phyloP scores from a whole-genome alignment of 495 filamentous ascomycete species.

The Penicillium maclennaniae region DNA sequence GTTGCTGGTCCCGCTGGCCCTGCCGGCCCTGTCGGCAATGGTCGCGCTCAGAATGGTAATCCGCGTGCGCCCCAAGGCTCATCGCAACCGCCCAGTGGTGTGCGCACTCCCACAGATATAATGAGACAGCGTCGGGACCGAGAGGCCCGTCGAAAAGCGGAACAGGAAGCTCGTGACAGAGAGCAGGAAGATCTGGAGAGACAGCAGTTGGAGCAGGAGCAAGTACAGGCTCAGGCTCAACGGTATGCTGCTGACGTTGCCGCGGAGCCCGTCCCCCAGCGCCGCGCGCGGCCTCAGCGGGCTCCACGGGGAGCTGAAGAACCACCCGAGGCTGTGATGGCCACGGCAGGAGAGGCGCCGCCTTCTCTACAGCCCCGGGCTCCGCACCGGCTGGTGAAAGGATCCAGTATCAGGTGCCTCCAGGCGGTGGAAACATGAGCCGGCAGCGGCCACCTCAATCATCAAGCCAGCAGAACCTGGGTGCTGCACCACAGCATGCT shows the following conservation, averaged over 20 bases:
- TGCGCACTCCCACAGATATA: conserved; percentile 63
- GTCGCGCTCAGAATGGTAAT: conserved; percentile 48
- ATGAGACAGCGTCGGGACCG: conserved; percentile 68
- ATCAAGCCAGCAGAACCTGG: conserved; percentile 30
- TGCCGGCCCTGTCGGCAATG: conserved; percentile 35
- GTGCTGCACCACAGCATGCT: conserved; percentile 18
- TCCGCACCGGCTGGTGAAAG: conserved; percentile 5
- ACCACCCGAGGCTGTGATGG: conserved; percentile 16
- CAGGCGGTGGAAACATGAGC: conserved; percentile 4
- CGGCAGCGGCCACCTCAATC: conserved; percentile 18
- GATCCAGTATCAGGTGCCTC: conserved; percentile 16
- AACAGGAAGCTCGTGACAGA: conserved; percentile 47
- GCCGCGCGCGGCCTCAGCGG: conserved; percentile 30
- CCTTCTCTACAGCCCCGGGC: conserved; percentile 7
- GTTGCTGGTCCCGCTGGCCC: conserved; percentile 42
- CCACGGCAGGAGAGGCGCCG: conserved; percentile 10
- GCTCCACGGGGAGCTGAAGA: conserved; percentile 24
- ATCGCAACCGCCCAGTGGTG: conserved; percentile 41
- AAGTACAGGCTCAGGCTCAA: conserved; percentile 29
- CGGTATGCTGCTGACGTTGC: conserved; percentile 58
- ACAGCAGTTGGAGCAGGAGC: conserved; percentile 52
- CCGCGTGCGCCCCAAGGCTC: conserved; percentile 45
- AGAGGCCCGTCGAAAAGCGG: conserved; percentile 62
- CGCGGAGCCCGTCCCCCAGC: conserved; percentile 43
- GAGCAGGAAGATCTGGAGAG: conserved; percentile 53